Base-by-base conservation (phyloP, 768 basidiomycete species). In the Lentinula detonsa region DNA sequence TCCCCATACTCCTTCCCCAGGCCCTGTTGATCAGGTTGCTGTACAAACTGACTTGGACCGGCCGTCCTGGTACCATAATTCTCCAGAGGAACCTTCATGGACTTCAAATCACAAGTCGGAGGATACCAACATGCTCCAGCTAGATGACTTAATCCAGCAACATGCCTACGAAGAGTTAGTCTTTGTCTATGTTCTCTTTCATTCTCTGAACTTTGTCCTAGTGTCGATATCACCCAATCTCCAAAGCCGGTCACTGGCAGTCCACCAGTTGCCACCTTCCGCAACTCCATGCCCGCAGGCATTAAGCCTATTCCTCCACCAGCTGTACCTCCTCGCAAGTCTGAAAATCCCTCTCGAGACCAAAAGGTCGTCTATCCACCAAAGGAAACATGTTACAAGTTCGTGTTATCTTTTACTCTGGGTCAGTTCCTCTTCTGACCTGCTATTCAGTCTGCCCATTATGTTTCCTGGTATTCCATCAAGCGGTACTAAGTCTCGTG, bases 401-500 rank as follows among this genome's bases (percentile, higher is more conserved):
- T 62, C 48, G 85, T 78, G 58, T 46, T 18, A 43, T 60, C 55
- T 56, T 39, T 61, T 61, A 34, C 53, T 54, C 53, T 54, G 53
- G 53, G 53, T 54, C 34, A 48, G 9, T 21, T 50, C 15, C 49
- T 49, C 57, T 57, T 43, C 61, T 69, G 66, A 23, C 70, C 54
- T 37, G 31, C 34, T 21, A 42, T 56, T 45, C 66, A 93, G 92
- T 67, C 81, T 94, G 60, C 82, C 90, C 28, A 89, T 96, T 61
- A 78, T 92, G 70, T 85, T 93, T 46, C 90, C 92, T 21, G 92
- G 86, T 67, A 85, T 96, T 58, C 93, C 94, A 5, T 83, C 85
- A 66, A 75, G 78, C 48, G 94, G 93, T 28, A 87, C 93, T 13
- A 95, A 96, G 73, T 93, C 91, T 51, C 85, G 94, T 37, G 94